A percentile compares a stretch with the other conserved stretches of the same genome.
phyloP scores from a whole-genome alignment of 768 basidiomycete species.

The Phlebiopsis flavidoalba region DNA sequence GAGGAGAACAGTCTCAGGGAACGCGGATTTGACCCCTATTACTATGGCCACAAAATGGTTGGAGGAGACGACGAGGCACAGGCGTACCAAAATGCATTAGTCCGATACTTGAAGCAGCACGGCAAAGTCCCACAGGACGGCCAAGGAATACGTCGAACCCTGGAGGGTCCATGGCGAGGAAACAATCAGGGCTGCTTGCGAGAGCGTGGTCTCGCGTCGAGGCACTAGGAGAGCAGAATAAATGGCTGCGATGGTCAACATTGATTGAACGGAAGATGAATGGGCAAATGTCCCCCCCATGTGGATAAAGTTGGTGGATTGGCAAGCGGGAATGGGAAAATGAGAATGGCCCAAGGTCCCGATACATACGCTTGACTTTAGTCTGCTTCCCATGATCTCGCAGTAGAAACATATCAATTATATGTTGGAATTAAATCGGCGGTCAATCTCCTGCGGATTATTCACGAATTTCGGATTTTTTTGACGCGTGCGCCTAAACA shows the following conservation, averaged over 20 bases:
- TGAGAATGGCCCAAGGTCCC: conserved; percentile 17
- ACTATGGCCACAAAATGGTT: conserved; percentile 42
- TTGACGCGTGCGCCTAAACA: neutral
- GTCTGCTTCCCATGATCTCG: neutral
- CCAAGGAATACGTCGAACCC: conserved; percentile 40
- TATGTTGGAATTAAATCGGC: no score
- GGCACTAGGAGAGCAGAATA: conserved; percentile 29
- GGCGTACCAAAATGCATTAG: conserved; percentile 29
- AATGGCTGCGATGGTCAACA: conserved; percentile 47
- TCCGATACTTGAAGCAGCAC: conserved; percentile 23
- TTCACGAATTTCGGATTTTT: neutral
- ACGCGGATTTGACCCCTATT: conserved; percentile 44
- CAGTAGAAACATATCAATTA: neutral
- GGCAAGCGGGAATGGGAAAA: conserved; percentile 52
- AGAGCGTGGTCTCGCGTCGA: conserved; percentile 44
- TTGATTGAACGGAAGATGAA: conserved; percentile 44
- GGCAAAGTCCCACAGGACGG: conserved; percentile 36
- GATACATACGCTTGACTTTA: neutral
- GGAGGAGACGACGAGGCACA: conserved; percentile 20
- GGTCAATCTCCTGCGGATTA: neutral
- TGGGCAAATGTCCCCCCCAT: conserved; percentile 50
- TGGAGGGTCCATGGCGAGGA: conserved; percentile 39
- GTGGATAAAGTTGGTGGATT: conserved; percentile 38
- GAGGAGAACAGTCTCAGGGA: conserved; percentile 28
- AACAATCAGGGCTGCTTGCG: conserved; percentile 30